Conservation (phyloP, 768 basidiomycete species). For the Saitozyma podzolica region DNA sequence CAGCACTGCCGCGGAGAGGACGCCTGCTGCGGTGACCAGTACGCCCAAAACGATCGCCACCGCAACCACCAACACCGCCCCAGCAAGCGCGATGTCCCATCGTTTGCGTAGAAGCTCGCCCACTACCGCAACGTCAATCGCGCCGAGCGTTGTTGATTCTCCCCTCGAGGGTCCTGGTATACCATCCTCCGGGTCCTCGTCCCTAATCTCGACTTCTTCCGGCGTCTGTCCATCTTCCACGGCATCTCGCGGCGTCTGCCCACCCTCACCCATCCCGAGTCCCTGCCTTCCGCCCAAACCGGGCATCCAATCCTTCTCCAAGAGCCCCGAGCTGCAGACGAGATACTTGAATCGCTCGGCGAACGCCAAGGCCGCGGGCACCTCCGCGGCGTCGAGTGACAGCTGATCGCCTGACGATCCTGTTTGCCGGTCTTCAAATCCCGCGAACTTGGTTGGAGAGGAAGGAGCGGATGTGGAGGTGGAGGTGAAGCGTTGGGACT, state of each 20-base stretch:
- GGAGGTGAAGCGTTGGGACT: slow-evolving; percentile 4
- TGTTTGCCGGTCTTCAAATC: no score
- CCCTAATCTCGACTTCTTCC: no score
- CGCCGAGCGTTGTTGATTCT: no score
- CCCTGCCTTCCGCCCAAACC: no score
- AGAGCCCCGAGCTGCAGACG: slow-evolving; percentile 41
- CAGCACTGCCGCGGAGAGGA: no score
- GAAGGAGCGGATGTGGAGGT: background rate
- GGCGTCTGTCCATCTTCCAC: no score
- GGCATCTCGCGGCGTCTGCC: no score
- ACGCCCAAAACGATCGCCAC: slow-evolving; percentile 13
- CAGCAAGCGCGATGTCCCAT: slow-evolving; percentile 31
- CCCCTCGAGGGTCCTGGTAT: no score
- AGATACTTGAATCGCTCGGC: slow-evolving; percentile 48
- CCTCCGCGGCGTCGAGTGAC: background rate
- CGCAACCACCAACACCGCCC: slow-evolving; percentile 10
- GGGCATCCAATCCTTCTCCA: slow-evolving; percentile 37
- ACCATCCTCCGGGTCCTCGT: no score
- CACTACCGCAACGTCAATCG: no score
- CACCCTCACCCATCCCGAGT: no score
- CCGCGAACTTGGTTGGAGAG: background rate
- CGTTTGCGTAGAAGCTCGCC: background rate
- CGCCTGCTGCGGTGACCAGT: background rate
- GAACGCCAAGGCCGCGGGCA: slow-evolving; percentile 19
- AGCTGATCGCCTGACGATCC: background rate